phyloP scores from a whole-genome alignment of 306 rosid species.

The Cucurbita argyrosperma region DNA sequence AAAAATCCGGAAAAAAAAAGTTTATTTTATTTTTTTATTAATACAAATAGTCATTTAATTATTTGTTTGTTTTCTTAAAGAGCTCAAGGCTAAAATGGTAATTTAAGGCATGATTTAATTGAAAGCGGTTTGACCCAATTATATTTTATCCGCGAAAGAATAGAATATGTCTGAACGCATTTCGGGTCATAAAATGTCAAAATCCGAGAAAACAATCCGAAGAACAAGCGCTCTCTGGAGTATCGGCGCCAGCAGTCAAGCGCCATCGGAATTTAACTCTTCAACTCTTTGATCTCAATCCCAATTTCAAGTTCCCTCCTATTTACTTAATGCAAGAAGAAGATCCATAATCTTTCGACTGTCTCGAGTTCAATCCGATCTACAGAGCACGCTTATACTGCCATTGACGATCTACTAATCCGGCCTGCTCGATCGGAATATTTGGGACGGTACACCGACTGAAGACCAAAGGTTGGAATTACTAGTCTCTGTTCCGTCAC shows the following conservation, averaged over 20 bases:
- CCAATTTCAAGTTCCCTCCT: neutral
- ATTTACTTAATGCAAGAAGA: neutral
- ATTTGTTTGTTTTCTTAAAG: no score
- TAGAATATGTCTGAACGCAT: neutral
- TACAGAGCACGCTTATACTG: neutral
- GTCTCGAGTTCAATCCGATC: neutral
- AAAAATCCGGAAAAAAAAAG: no score
- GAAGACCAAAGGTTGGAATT: neutral
- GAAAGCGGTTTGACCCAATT: no score
- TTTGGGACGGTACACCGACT: neutral
- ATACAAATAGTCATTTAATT: no score
- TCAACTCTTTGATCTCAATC: neutral
- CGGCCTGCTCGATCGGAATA: neutral
- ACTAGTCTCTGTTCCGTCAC: neutral
- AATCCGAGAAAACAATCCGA: neutral
- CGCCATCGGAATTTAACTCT: slow-evolving; percentile 1
- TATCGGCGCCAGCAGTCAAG: neutral
- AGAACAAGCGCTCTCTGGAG: neutral
- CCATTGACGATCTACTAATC: neutral
- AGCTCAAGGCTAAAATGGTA: no score
- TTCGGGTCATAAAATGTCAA: neutral
- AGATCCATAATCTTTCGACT: neutral
- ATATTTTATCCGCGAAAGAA: neutral
- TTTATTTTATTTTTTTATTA: no score
- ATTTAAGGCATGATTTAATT: no score